These are phyloP conservation scores for Cynara cardunculus DNA, from an alignment of 129 eudicot species.

Conservation along the genomic window DNA sequence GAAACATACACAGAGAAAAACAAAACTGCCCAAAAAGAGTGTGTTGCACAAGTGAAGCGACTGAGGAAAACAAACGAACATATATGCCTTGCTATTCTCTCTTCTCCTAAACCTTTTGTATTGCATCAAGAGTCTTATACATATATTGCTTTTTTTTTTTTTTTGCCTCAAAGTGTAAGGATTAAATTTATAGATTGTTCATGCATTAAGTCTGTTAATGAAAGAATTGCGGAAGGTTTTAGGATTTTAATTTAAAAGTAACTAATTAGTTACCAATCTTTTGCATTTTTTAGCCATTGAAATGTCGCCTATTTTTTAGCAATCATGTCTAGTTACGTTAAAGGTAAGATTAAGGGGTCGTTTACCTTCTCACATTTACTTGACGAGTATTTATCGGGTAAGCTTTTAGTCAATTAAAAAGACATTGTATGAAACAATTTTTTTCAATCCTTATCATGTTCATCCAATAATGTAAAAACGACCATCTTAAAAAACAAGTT, in stretches of 20 bases:
- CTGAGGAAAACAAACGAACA: constrained; percentile 18
- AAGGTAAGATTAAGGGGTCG: too few species aligned
- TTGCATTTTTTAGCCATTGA: too few species aligned
- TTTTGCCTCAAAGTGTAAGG: constrained; percentile 9
- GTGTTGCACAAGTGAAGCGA: constrained; percentile 67
- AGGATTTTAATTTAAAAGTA: background rate
- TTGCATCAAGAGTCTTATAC: background rate
- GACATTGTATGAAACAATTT: too few species aligned
- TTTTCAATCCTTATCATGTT: too few species aligned
- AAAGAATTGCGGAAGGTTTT: background rate
- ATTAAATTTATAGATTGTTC: constrained; percentile 1
- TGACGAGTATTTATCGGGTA: too few species aligned
- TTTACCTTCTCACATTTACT: too few species aligned
- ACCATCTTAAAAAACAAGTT: too few species aligned
- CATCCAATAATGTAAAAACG: too few species aligned
- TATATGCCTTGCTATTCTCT: background rate
- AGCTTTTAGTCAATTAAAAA: too few species aligned
- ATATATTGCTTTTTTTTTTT: background rate
- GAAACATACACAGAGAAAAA: constrained; percentile 71
- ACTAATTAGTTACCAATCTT: background rate
- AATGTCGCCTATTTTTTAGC: too few species aligned
- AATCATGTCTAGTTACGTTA: too few species aligned
- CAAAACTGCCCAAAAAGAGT: constrained; percentile 69
- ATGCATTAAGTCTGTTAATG: background rate
- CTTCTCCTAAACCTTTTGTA: background rate